A percentile compares a stretch with the other conserved stretches of the same genome.
Conservation (phyloP, 495 filamentous ascomycete genomes). For the Penicillium fimorum region DNA sequence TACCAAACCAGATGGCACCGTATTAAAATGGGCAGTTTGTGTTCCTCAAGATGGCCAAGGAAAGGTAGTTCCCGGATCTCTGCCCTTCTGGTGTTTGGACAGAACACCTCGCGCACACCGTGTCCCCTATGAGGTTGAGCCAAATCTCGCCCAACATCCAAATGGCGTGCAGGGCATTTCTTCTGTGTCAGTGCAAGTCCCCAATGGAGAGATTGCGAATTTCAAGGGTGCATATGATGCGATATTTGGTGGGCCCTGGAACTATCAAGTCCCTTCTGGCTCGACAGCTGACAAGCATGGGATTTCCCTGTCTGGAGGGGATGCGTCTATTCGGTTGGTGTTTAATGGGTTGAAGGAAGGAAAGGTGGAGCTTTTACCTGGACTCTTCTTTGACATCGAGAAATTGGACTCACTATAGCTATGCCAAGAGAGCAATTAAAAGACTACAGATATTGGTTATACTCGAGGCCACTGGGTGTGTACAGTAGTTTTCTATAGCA, state of each 20-base stretch:
- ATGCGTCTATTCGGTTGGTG: conserved; percentile 9
- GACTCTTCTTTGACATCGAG: conserved; percentile 16
- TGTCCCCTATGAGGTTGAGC: conserved; percentile 20
- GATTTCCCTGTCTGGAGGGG: conserved; percentile 11
- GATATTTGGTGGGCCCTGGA: conserved; percentile 13
- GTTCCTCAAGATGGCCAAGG: not conserved
- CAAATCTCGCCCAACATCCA: conserved; percentile 15
- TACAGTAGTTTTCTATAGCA: too few species aligned
- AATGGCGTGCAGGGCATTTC: conserved; percentile 17
- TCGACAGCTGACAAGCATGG: conserved; percentile 2
- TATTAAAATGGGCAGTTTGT: conserved; percentile 20
- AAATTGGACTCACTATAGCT: not conserved
- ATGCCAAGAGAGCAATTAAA: too few species aligned
- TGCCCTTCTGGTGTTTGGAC: conserved; percentile 27
- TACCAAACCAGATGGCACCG: conserved; percentile 15
- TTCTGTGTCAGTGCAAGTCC: conserved; percentile 12
- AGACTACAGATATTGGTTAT: too few species aligned
- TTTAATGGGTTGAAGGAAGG: conserved; percentile 15
- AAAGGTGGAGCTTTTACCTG: conserved; percentile 18
- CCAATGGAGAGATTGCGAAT: not conserved
- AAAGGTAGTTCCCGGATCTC: conserved; percentile 2
- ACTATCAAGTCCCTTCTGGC: conserved; percentile 18
- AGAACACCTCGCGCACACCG: conserved; percentile 18
- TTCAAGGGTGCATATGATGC: conserved; percentile 15
- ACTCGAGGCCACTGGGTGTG: too few species aligned